Evolutionary conservation across 169 alveolate genomes (phyloP).

Genomic region (Plasmodium adleri): DNA sequence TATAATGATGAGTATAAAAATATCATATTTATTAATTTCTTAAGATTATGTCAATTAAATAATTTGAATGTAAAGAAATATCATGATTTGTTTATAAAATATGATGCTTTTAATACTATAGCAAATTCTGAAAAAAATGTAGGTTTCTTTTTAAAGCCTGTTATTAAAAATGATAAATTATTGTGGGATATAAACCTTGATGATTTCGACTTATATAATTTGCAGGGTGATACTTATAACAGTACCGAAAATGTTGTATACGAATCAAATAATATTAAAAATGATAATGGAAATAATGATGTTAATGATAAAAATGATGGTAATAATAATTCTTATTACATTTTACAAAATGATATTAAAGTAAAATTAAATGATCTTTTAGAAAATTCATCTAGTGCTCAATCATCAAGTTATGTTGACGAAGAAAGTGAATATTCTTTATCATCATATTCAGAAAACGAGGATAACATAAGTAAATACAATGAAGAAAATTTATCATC

Average conservation of each 20-base stretch:
- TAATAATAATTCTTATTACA: background rate
- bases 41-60: slow-evolving; percentile 75
- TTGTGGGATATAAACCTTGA: slow-evolving; percentile 69
- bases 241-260: too few relatives aligned
- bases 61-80: slow-evolving; percentile 59
- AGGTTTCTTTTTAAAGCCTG: slow-evolving; percentile 63
- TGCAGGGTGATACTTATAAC: background rate
- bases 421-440: slow-evolving; percentile 6
- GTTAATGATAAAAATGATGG: background rate
- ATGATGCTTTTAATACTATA: slow-evolving; percentile 29
- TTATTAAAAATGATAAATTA: slow-evolving; percentile 66
- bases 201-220: slow-evolving; percentile 10
- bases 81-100: slow-evolving; percentile 75
- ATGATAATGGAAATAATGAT: background rate
- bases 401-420: slow-evolving; percentile 15
- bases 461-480: too few relatives aligned
- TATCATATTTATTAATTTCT: slow-evolving; percentile 67
- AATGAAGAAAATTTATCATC: background rate
- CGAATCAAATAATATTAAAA: background rate
- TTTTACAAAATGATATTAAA: slow-evolving; percentile 15
- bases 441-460: slow-evolving; percentile 12
- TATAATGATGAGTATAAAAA: slow-evolving; percentile 65
- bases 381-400: slow-evolving; percentile 44
- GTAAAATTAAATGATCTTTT: slow-evolving; percentile 39
- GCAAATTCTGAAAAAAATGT: slow-evolving; percentile 43